Base-by-base conservation (phyloP, 176 grass and related monocot species). In the Ampelocalamus luodianensis region DNA sequence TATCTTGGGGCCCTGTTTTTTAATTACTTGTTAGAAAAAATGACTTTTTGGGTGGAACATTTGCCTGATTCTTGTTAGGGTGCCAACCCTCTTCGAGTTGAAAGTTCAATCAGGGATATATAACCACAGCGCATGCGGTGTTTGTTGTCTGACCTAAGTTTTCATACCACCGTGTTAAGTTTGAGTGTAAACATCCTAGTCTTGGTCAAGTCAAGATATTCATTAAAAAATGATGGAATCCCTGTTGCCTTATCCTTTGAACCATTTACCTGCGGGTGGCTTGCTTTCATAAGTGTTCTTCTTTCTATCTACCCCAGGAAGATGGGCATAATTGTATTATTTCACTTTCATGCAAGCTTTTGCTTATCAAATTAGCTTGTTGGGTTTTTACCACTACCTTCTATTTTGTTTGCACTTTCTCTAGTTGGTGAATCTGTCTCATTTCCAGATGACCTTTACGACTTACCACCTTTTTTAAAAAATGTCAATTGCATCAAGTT, bases 381-480 rank as follows among this genome's bases (percentile, higher is more conserved):
- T 37, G 64, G 32, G 7, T 26, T 68, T 68, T 53, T 17, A 39
- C 37, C 32, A 68, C 18, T 39, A 11, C 20, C 29, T 51, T 34
- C 14, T 44, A 16, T 51, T 37, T 48, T 66, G 8, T 64, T 50
- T n/a, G 61, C 62, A 36, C 4, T 16, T 67, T 14, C 34, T 81
- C 32, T 54, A 81, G 45, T 2, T 81, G 14, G 22, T 54, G 55
- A 16, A 78, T 62, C 38, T 14, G 24, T 10, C 15, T 24, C 14
- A 24, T 78, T 78, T 78, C 14, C 39, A 63, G n/a, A 78, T 62
- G 56, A 27, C 40, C 23, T 78, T 66, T 37, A 65, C 20, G 1
- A 40, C 14, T 78, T 11, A 10, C 20, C 16, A 43, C 8, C 13
- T 68, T 80, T 13, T 16, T 39, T 68, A 74, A 69, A 6, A 71